These are phyloP conservation scores for Paramyrothecium sp. DNA, from an alignment of 2,329 filamentous ascomycete species.

Conservation along the genomic window DNA sequence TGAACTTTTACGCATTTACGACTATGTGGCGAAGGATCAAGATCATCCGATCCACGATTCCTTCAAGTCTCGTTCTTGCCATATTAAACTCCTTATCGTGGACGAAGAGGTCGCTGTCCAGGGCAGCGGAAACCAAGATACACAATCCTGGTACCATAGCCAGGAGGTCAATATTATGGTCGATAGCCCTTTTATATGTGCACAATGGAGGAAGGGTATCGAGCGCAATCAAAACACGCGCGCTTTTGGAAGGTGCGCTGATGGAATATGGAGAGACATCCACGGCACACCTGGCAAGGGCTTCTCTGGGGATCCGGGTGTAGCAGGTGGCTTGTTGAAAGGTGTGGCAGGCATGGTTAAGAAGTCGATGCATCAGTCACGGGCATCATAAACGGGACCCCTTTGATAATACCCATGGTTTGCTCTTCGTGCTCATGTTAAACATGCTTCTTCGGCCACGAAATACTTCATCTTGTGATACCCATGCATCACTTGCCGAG, in stretches of 20 bases:
- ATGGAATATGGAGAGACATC: not conserved
- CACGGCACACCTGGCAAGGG: not conserved
- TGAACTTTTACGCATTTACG: conserved; percentile 55
- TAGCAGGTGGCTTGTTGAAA: not conserved
- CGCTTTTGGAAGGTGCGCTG: conserved; percentile 44
- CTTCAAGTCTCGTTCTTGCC: conserved; percentile 66
- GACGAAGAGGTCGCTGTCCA: conserved; percentile 68
- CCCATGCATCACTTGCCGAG: no score
- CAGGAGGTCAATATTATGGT: conserved; percentile 78
- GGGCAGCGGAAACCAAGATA: conserved; percentile 78
- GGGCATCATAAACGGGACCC: no score
- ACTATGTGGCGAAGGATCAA: conserved; percentile 75
- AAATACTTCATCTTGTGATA: no score
- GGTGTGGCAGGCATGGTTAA: not conserved
- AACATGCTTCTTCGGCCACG: no score
- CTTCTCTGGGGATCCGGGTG: not conserved
- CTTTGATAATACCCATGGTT: no score
- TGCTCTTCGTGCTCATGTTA: no score
- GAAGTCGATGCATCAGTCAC: not conserved
- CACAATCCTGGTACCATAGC: conserved; percentile 75
- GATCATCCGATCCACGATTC: conserved; percentile 63
- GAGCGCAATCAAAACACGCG: conserved; percentile 67
- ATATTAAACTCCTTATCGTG: conserved; percentile 75
- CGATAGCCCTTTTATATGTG: conserved; percentile 61
- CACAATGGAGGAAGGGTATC: conserved; percentile 60